phyloP scores from a whole-genome alignment of 208 protist genomes.

The Chromosphaera perkinsii region DNA sequence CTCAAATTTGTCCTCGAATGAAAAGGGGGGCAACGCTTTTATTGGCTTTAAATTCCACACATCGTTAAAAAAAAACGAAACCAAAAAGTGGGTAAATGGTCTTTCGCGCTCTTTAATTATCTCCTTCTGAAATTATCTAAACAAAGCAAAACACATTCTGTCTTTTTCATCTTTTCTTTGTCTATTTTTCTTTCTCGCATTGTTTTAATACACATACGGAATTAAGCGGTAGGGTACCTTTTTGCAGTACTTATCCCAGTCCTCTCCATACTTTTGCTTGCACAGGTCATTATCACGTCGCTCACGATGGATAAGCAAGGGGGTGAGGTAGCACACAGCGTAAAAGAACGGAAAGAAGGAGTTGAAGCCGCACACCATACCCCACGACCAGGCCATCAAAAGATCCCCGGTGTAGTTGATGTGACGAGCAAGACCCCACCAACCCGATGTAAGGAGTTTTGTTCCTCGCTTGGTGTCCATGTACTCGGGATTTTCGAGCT shows the following conservation, averaged over 20 bases:
- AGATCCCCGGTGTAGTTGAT: conserved; percentile 91
- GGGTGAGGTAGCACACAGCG: conserved; percentile 75
- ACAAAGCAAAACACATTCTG: too few species aligned
- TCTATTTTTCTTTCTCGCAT: too few species aligned
- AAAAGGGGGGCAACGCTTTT: too few species aligned
- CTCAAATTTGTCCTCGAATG: too few species aligned
- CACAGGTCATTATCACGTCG: conserved; percentile 81
- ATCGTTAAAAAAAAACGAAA: too few species aligned
- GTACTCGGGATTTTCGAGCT: conserved; percentile 18
- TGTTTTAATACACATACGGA: conserved; percentile 83
- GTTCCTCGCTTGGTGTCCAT: conserved; percentile 33
- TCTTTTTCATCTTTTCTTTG: too few species aligned
- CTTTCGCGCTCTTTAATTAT: too few species aligned
- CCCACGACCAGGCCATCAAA: conserved; percentile 47
- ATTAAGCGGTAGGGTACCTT: conserved; percentile 86
- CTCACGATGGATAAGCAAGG: conserved; percentile 83
- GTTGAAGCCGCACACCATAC: conserved; percentile 56
- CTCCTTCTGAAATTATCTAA: too few species aligned
- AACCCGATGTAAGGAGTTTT: conserved; percentile 80
- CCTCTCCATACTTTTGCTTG: conserved; percentile 77
- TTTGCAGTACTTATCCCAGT: conserved; percentile 83
- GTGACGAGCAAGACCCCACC: conserved; percentile 88
- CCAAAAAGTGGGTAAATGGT: too few species aligned
- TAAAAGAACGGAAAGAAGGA: conserved; percentile 82
- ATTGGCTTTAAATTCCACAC: too few species aligned